Conservation (phyloP, 345 rosid genomes). For the Diplotaxis tenuifolia region DNA sequence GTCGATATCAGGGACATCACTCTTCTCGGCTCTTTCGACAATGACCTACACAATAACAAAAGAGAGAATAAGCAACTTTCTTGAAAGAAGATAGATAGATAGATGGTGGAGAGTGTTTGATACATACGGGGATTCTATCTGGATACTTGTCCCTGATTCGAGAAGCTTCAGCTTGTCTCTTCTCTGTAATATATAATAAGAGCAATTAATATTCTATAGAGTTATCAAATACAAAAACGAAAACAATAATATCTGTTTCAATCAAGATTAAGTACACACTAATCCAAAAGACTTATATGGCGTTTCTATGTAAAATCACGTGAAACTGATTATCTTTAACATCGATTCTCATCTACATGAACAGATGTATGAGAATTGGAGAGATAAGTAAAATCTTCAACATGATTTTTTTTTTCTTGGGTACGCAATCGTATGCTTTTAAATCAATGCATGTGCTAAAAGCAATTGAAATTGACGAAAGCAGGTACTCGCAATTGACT, state of each 20-base stretch:
- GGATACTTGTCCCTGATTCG: constrained; percentile 96
- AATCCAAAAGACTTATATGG: not conserved
- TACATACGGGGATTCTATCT: constrained; percentile 69
- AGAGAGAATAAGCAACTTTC: not conserved
- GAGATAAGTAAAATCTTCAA: not conserved
- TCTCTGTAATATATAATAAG: constrained; percentile 47
- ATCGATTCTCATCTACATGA: not conserved
- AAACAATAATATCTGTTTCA: not conserved
- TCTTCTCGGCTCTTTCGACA: constrained; percentile 91
- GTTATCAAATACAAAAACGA: too few relatives aligned
- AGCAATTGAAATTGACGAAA: not conserved
- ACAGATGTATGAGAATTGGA: not conserved
- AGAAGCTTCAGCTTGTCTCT: constrained; percentile 94
- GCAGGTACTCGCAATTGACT: not conserved
- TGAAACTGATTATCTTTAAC: not conserved
- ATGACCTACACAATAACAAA: constrained; percentile 52
- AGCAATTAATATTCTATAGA: not conserved
- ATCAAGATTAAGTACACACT: not conserved
- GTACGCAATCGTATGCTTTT: too few relatives aligned
- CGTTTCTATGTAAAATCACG: not conserved
- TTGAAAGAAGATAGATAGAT: not conserved
- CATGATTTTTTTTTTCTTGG: too few relatives aligned
- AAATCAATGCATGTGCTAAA: too few relatives aligned
- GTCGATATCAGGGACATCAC: constrained; percentile 94
- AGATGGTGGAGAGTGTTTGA: not conserved